These are phyloP conservation scores for Sporothrix humicola DNA, from an alignment of 2,329 filamentous ascomycete genomes.

Conservation along the genomic window DNA sequence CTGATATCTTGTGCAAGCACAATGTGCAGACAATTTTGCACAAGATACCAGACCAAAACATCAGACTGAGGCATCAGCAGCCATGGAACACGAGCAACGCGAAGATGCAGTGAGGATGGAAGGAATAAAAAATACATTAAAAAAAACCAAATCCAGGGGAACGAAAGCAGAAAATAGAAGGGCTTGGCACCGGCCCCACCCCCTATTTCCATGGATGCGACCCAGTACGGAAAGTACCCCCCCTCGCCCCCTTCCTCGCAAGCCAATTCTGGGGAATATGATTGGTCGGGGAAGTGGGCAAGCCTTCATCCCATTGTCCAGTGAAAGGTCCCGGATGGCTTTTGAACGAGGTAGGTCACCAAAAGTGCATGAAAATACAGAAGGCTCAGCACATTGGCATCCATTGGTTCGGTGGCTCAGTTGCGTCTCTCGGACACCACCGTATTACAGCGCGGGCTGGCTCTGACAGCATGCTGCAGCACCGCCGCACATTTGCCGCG, in stretches of 20 bases:
- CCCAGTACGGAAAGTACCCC: conserved; percentile 15
- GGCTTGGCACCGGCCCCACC: conserved; percentile 16
- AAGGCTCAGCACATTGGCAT: background rate
- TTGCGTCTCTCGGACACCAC: background rate
- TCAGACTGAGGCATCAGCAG: too few species aligned
- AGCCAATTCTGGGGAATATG: background rate
- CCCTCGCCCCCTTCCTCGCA: background rate
- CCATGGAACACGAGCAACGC: background rate
- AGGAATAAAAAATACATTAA: background rate
- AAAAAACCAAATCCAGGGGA: conserved; percentile 11
- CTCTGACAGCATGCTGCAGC: conserved; percentile 2
- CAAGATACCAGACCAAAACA: too few species aligned
- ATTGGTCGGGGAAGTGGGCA: background rate
- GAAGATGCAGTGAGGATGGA: background rate
- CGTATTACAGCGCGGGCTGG: background rate
- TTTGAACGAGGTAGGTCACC: too few species aligned
- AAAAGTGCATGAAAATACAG: background rate
- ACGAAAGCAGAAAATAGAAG: conserved; percentile 15
- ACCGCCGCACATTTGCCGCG: conserved; percentile 5
- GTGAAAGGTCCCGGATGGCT: too few species aligned
- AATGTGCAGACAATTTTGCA: too few species aligned
- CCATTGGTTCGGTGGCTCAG: background rate
- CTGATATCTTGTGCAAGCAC: background rate
- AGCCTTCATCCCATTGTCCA: background rate
- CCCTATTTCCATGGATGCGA: background rate